A percentile compares a stretch with the other conserved stretches of the same genome.
These are phyloP conservation scores for Spathaspora sp. DNA, from an alignment of 805 yeast genomes.

Conservation along the genomic window DNA sequence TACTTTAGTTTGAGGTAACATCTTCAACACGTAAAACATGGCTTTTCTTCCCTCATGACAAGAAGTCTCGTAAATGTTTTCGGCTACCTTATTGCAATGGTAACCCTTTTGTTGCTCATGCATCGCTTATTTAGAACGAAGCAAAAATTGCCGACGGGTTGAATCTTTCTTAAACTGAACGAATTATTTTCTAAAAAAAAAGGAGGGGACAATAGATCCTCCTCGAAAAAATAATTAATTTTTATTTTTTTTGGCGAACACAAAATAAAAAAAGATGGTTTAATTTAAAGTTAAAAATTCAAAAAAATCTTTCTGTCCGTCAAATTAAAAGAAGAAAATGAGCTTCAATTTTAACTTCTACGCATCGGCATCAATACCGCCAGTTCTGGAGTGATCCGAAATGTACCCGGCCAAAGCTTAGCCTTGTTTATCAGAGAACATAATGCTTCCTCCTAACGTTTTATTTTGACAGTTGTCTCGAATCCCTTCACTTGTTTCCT, in stretches of 20 bases:
- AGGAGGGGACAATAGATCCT: background rate
- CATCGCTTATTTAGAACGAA: too few relatives aligned
- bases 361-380: too few relatives aligned
- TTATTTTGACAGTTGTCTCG: too few relatives aligned
- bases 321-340: background rate
- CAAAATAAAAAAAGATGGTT: background rate
- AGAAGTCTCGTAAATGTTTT: too few relatives aligned
- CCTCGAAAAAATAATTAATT: background rate
- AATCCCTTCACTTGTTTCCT: background rate
- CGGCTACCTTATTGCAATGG: too few relatives aligned
- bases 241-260: background rate
- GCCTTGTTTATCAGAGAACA: too few relatives aligned
- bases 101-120: too few relatives aligned
- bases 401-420: too few relatives aligned
- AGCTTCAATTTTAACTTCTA: background rate
- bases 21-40: background rate
- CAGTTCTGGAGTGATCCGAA: too few relatives aligned
- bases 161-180: too few relatives aligned
- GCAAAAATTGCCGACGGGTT: background rate
- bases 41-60: background rate
- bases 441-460: too few relatives aligned
- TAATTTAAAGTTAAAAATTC: background rate
- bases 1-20: too few relatives aligned
- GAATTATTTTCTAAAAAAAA: background rate
- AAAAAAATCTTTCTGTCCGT: background rate